phyloP scores from a whole-genome alignment of 2,329 filamentous ascomycete genomes.

The Stachybotrys chlorohalonatus region DNA sequence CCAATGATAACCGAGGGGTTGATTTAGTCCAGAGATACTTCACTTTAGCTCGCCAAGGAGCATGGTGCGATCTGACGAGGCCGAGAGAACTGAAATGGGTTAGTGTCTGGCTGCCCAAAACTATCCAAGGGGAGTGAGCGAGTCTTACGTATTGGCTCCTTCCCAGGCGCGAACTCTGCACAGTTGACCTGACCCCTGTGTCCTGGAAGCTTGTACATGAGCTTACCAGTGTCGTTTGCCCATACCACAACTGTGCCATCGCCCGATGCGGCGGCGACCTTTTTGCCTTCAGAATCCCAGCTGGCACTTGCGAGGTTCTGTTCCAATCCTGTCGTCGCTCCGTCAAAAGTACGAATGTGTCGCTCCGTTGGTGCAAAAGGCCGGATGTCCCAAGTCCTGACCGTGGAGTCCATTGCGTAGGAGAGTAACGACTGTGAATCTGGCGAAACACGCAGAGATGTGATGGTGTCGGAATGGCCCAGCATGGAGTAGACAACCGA shows the following conservation, averaged over 20 bases:
- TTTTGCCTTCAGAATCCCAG: slow-evolving; percentile 82
- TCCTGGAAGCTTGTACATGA: slow-evolving; percentile 89
- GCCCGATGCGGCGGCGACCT: slow-evolving; percentile 79
- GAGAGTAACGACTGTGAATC: slow-evolving; percentile 86
- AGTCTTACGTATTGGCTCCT: slow-evolving; percentile 76
- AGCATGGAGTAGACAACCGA: slow-evolving; percentile 77
- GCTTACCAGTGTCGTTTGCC: slow-evolving; percentile 80
- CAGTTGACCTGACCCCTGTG: slow-evolving; percentile 95
- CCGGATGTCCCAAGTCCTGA: slow-evolving; percentile 90
- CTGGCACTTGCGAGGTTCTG: slow-evolving; percentile 86
- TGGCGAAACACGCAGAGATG: slow-evolving; percentile 82
- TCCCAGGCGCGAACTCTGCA: slow-evolving; percentile 77
- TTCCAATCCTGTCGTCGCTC: slow-evolving; percentile 78
- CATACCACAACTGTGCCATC: slow-evolving; percentile 88
- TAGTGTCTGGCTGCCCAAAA: neutral
- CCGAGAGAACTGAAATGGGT: slow-evolving; percentile 62
- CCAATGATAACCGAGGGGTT: neutral
- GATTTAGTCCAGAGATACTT: slow-evolving; percentile 5
- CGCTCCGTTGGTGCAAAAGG: slow-evolving; percentile 87
- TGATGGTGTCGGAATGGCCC: slow-evolving; percentile 87
- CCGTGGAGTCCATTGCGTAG: slow-evolving; percentile 89
- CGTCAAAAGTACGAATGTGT: slow-evolving; percentile 81
- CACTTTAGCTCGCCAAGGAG: slow-evolving; percentile 67
- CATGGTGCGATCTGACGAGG: slow-evolving; percentile 80
- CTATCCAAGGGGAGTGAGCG: slow-evolving; percentile 14